Evolutionary conservation across 768 basidiomycete genomes (phyloP).

Genomic region (Mycena maculata): DNA sequence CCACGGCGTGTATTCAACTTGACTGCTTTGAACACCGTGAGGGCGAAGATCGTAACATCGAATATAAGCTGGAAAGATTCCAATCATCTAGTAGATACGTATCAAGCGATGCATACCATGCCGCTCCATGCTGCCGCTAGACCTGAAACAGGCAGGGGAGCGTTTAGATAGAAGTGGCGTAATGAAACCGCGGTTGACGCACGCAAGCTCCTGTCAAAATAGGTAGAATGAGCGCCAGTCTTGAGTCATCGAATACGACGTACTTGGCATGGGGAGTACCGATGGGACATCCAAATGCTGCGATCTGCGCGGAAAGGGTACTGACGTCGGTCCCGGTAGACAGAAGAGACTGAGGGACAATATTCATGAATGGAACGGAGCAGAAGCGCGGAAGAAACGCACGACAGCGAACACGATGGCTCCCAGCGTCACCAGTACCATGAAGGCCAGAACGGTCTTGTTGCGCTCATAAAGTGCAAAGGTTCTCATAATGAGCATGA

Average conservation of each 20-base stretch:
- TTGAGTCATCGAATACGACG: not conserved
- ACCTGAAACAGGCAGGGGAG: slow-evolving; percentile 34
- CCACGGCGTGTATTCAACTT: slow-evolving; percentile 37
- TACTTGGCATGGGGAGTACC: slow-evolving; percentile 25
- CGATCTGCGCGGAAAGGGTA: slow-evolving; percentile 5
- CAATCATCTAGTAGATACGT: not conserved
- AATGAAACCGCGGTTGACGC: slow-evolving; percentile 12
- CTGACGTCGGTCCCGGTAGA: not conserved
- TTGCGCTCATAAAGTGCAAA: slow-evolving; percentile 56
- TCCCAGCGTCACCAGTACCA: slow-evolving; percentile 38
- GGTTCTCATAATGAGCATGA: slow-evolving; percentile 55
- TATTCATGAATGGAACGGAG: not conserved
- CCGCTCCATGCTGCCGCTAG: slow-evolving; percentile 51
- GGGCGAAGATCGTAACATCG: slow-evolving; percentile 52
- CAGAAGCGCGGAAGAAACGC: slow-evolving; percentile 27
- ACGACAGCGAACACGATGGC: slow-evolving; percentile 48
- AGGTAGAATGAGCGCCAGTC: not conserved
- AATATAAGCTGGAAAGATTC: slow-evolving; percentile 43
- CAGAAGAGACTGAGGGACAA: slow-evolving; percentile 1
- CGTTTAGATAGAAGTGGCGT: not conserved
- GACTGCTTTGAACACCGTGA: slow-evolving; percentile 56
- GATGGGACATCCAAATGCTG: slow-evolving; percentile 25
- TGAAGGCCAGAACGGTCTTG: slow-evolving; percentile 43
- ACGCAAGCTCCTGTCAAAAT: slow-evolving; percentile 39
- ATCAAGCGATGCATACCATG: slow-evolving; percentile 34